A percentile compares a stretch with the other conserved stretches of the same genome.
phyloP scores from a whole-genome alignment of 371 early-diverging fungal species.

The Lichtheimia hyalospora region DNA sequence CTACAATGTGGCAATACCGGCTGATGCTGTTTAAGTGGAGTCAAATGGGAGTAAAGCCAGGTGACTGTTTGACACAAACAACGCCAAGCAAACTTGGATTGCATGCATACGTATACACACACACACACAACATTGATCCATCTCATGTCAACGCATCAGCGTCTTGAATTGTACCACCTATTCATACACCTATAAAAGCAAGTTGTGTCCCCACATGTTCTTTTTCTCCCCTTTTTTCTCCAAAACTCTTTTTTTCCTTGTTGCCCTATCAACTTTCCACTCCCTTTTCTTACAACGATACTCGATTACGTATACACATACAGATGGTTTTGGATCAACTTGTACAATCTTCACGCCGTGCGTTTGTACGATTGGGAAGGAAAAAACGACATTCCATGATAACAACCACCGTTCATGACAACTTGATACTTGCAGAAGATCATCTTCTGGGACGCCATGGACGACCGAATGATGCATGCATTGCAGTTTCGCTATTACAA shows the following conservation, averaged over 20 bases:
- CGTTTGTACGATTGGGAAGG: slow-evolving; percentile 4
- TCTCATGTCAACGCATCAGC: too few relatives aligned
- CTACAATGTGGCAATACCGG: too few relatives aligned
- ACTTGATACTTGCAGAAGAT: slow-evolving; percentile 34
- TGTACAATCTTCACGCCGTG: slow-evolving; percentile 18
- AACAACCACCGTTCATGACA: background rate
- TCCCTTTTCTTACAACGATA: background rate
- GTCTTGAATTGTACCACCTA: too few relatives aligned
- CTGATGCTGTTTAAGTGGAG: too few relatives aligned
- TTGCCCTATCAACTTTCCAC: background rate
- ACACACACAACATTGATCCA: too few relatives aligned
- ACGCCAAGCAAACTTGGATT: too few relatives aligned
- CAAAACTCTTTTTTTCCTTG: background rate
- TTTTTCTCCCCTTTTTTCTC: slow-evolving; percentile 6
- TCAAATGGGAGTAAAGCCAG: too few relatives aligned
- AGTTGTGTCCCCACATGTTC: too few relatives aligned
- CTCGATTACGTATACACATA: background rate
- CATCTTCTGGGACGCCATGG: slow-evolving; percentile 52
- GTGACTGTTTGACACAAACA: too few relatives aligned
- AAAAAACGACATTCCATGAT: background rate
- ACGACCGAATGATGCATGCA: slow-evolving; percentile 31
- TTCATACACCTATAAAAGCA: too few relatives aligned
- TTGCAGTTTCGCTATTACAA: slow-evolving; percentile 42
- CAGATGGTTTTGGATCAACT: slow-evolving; percentile 13
- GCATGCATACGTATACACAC: too few relatives aligned